A percentile compares a stretch with the other conserved stretches of the same genome.
Evolutionary conservation across 2,329 filamentous ascomycete species (phyloP).

Genomic region (Neophaeococcomyces aloes): DNA sequence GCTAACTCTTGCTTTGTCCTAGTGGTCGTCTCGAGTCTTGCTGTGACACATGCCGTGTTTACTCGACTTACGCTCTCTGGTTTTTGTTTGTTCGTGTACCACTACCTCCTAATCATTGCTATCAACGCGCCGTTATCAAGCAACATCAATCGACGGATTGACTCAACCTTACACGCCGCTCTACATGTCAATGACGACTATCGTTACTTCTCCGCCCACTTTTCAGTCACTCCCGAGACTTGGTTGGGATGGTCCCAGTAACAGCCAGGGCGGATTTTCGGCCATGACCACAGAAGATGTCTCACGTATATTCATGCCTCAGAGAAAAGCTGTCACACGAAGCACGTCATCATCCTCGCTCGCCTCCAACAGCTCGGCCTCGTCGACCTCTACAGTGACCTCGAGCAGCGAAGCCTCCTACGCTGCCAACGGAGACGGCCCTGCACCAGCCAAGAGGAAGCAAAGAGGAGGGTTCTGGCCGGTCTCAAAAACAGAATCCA

Average conservation of each 20-base stretch:
- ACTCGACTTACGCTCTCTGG: conserved; percentile 9
- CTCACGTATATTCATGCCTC: conserved; percentile 78
- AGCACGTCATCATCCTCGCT: conserved; percentile 86
- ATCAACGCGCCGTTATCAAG: neutral
- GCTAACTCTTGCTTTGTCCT: neutral
- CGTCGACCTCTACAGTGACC: conserved; percentile 21
- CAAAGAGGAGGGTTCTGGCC: conserved; percentile 50
- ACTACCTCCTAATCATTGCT: conserved; percentile 1
- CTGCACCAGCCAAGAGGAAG: conserved; percentile 38
- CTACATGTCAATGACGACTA: conserved; percentile 44
- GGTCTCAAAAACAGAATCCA: conserved; percentile 54
- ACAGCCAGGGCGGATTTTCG: conserved; percentile 50
- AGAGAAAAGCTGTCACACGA: conserved; percentile 67
- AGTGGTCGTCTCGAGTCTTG: conserved; percentile 5
- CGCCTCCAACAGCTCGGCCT: conserved; percentile 41
- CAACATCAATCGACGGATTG: neutral
- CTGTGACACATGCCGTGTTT: conserved; percentile 20
- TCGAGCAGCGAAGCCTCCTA: conserved; percentile 25
- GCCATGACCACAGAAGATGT: conserved; percentile 76
- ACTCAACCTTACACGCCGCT: conserved; percentile 1
- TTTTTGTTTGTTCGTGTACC: conserved; percentile 9
- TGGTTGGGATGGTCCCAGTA: conserved; percentile 49
- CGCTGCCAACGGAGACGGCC: conserved; percentile 30
- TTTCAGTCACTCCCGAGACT: conserved; percentile 51
- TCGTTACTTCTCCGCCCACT: conserved; percentile 54